A percentile compares a stretch with the other conserved stretches of the same genome.
phyloP scores from a whole-genome alignment of 2,329 filamentous ascomycete species.

The Madurella mycetomatis region DNA sequence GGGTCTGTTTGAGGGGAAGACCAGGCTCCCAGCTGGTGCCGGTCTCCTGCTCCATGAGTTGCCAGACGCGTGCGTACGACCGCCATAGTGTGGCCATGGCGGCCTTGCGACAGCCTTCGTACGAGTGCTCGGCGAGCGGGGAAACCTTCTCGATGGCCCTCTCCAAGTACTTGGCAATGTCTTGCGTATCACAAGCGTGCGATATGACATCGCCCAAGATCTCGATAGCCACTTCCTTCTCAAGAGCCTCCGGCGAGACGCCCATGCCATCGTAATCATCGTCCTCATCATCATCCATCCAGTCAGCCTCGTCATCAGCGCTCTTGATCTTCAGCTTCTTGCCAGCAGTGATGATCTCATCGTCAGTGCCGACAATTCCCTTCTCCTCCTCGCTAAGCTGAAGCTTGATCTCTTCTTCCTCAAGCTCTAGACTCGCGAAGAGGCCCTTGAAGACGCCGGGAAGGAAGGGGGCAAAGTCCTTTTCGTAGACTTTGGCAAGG shows the following conservation, averaged over 20 bases:
- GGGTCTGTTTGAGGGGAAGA: conserved; percentile 74
- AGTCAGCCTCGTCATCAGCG: conserved; percentile 52
- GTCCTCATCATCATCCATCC: conserved; percentile 58
- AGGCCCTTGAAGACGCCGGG: conserved; percentile 74
- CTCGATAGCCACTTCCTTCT: conserved; percentile 96
- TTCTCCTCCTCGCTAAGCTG: conserved; percentile 69
- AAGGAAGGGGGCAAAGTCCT: conserved; percentile 75
- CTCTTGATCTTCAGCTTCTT: conserved; percentile 78
- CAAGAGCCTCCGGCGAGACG: conserved; percentile 83
- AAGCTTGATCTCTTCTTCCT: conserved; percentile 81
- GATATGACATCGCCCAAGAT: conserved; percentile 90
- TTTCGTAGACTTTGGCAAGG: conserved; percentile 88
- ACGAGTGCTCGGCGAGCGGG: conserved; percentile 79
- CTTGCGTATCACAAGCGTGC: conserved; percentile 72
- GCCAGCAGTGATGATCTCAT: conserved; percentile 72
- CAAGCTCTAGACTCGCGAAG: conserved; percentile 78
- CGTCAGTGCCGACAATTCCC: conserved; percentile 60
- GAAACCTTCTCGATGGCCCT: conserved; percentile 79
- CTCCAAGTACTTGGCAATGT: conserved; percentile 75
- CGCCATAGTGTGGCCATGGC: conserved; percentile 90
- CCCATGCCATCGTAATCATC: conserved; percentile 80
- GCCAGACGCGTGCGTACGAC: conserved; percentile 85
- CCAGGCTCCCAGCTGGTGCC: conserved; percentile 86
- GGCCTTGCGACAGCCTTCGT: conserved; percentile 90
- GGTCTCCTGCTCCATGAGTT: conserved; percentile 73